A percentile compares a stretch with the other conserved stretches of the same genome.
Evolutionary conservation across 1,284 basidiomycete genomes (phyloP).

Genomic region (Fomitiporia mediterranea): DNA sequence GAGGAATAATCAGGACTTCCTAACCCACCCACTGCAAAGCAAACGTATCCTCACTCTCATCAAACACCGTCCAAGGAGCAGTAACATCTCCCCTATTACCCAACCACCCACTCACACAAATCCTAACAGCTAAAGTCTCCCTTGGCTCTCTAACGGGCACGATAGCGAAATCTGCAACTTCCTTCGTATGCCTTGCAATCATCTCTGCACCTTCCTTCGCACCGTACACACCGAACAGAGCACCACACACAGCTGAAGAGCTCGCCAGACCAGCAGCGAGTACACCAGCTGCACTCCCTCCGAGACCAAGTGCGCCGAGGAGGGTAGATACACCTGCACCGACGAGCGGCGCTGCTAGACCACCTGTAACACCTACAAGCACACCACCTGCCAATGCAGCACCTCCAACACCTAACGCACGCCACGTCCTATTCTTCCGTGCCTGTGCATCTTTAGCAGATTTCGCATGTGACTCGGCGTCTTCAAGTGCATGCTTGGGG

Average conservation of each 20-base stretch:
- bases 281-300: constrained; percentile 49
- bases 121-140: constrained; percentile 47
- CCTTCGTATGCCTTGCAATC: constrained; percentile 47
- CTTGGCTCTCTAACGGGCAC: constrained; percentile 38
- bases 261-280: constrained; percentile 51
- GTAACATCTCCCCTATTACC: constrained; percentile 41
- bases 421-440: constrained; percentile 40
- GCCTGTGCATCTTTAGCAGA: constrained; percentile 25
- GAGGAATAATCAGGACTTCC: too few species aligned
- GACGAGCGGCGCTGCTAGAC: constrained; percentile 53
- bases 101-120: constrained; percentile 58
- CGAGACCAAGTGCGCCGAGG: constrained; percentile 48
- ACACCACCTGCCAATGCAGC: constrained; percentile 53
- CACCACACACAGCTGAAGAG: constrained; percentile 52
- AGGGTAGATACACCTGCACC: constrained; percentile 49
- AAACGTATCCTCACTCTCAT: constrained; percentile 43
- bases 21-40: constrained; percentile 54
- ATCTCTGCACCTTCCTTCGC: constrained; percentile 45
- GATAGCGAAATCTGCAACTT: constrained; percentile 50
- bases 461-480: constrained; percentile 42
- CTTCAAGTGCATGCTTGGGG: constrained; percentile 41
- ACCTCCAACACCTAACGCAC: constrained; percentile 46
- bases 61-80: constrained; percentile 50
- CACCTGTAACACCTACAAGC: constrained; percentile 51
- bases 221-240: constrained; percentile 55